phyloP scores from a whole-genome alignment of 495 filamentous ascomycete genomes.

The Daldinia vernicosa region DNA sequence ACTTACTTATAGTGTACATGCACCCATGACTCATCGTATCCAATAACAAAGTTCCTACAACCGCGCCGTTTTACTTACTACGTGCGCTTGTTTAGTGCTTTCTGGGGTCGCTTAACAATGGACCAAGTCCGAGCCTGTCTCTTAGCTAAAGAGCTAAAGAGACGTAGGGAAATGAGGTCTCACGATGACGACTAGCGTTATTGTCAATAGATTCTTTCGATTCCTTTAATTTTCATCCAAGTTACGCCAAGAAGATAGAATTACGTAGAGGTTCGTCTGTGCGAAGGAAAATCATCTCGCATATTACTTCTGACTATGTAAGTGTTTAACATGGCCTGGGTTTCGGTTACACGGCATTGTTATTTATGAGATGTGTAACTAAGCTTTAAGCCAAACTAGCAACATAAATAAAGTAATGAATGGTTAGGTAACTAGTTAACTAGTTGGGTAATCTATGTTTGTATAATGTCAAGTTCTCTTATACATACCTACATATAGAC shows the following conservation, averaged over 20 bases:
- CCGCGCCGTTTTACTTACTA: not conserved
- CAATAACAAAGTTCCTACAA: not conserved
- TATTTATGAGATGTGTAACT: not conserved
- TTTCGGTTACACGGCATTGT: slow-evolving; percentile 2
- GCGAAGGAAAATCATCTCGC: no score
- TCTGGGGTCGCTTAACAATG: not conserved
- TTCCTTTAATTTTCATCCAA: not conserved
- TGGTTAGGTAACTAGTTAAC: no score
- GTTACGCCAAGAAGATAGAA: no score
- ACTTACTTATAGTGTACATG: not conserved
- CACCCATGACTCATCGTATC: slow-evolving; percentile 3
- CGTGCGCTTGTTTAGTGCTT: not conserved
- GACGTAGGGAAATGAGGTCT: not conserved
- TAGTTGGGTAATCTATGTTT: not conserved
- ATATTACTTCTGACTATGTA: not conserved
- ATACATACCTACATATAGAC: not conserved
- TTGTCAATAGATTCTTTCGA: not conserved
- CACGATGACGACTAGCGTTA: not conserved
- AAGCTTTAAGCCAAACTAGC: not conserved
- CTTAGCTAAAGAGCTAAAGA: not conserved
- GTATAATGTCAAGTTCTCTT: not conserved
- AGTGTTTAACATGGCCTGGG: not conserved
- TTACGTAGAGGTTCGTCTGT: no score
- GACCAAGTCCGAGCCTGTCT: not conserved
- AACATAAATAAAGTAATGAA: no score